A percentile compares a stretch with the other conserved stretches of the same genome.
phyloP scores from a whole-genome alignment of 805 yeast species.

The Candida ulmi region DNA sequence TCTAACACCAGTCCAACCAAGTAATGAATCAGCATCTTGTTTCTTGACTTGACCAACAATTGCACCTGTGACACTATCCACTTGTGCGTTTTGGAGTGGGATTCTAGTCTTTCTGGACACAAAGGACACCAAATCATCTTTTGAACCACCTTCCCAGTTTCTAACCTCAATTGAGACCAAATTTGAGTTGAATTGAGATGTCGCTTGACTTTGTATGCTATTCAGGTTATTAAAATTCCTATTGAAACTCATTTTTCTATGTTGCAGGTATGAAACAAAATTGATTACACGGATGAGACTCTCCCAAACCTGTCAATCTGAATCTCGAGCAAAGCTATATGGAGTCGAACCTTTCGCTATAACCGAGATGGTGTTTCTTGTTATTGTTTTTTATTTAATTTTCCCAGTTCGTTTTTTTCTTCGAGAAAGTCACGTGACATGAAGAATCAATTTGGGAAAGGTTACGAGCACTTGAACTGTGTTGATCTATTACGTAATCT shows the following conservation, averaged over 20 bases:
- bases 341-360: too few species aligned
- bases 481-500: too few species aligned
- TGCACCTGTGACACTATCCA: slow-evolving; percentile 42
- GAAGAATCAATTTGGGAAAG: too few species aligned
- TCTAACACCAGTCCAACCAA: slow-evolving; percentile 65
- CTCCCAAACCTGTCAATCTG: too few species aligned
- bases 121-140: slow-evolving; percentile 63
- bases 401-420: too few species aligned
- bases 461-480: too few species aligned
- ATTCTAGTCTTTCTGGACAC: slow-evolving; percentile 62
- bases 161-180: slow-evolving; percentile 52
- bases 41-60: slow-evolving; percentile 55
- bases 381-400: too few species aligned
- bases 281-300: too few species aligned
- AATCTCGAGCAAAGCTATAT: too few species aligned
- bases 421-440: too few species aligned
- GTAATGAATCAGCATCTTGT: slow-evolving; percentile 53
- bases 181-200: slow-evolving; percentile 19
- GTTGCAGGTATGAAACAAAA: too few species aligned
- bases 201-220: not conserved
- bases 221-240: not conserved
- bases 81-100: slow-evolving; percentile 43
- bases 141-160: slow-evolving; percentile 80
- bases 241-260: not conserved
- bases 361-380: too few species aligned